Conservation (phyloP, 495 filamentous ascomycete species). For the Penicillium tannophilum region DNA sequence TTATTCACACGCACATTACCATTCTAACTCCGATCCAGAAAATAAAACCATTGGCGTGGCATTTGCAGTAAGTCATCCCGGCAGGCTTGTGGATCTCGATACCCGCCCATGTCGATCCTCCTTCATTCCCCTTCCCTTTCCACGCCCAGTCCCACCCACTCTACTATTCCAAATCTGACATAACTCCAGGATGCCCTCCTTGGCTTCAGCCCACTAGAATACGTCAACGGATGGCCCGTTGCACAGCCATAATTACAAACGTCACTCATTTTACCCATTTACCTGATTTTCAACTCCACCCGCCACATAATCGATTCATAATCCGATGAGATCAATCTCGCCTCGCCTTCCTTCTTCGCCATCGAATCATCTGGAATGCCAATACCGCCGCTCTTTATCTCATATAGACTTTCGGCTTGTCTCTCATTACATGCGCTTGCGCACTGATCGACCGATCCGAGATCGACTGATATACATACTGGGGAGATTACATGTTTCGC, state of each 20-base stretch:
- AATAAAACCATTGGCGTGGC: conserved; percentile 45
- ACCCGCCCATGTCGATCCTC: conserved; percentile 13
- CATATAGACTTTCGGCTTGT: conserved; percentile 3
- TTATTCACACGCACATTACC: not conserved
- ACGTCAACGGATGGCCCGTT: conserved; percentile 49
- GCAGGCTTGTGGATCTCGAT: conserved; percentile 21
- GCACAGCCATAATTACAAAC: conserved; percentile 23
- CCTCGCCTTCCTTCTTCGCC: not conserved
- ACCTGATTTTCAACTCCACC: not conserved
- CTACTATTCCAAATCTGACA: conserved; percentile 18
- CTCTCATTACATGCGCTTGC: conserved; percentile 2
- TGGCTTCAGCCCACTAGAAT: conserved; percentile 44
- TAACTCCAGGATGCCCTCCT: conserved; percentile 41
- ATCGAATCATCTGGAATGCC: not conserved
- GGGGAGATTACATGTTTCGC: not conserved
- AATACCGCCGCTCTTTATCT: conserved; percentile 1
- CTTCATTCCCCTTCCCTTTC: conserved; percentile 24
- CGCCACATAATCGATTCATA: not conserved
- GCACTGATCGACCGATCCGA: not conserved
- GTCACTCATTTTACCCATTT: conserved; percentile 6
- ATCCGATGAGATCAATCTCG: not conserved
- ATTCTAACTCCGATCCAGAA: conserved; percentile 31
- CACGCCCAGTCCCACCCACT: conserved; percentile 3
- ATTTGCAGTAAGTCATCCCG: conserved; percentile 34
- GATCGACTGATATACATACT: conserved; percentile 5